Evolutionary conservation across 306 rosid genomes (phyloP), one percentile per base, ranked within the genome.

Genomic region (Inga oerstediana): DNA sequence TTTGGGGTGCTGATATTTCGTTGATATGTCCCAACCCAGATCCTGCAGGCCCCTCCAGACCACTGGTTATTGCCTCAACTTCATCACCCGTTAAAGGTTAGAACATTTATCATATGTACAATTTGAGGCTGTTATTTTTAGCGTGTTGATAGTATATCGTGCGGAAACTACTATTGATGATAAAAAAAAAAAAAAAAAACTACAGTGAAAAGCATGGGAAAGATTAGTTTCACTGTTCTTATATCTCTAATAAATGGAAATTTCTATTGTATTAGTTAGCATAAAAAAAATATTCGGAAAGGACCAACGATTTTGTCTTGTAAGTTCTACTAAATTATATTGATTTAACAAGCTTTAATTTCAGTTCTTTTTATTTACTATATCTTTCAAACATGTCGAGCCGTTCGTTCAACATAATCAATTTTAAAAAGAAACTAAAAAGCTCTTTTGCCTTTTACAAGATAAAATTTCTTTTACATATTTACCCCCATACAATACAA

Each of bases 1-100:
- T 54, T 20, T 44, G 72, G 70, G 84, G 73, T 61, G 24, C 19
- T 68, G 66, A 48, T 62, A 7, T 58, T 49, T 20, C 41, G 32
- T 71, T 39, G 3, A 43, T 73, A 72, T 16, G 30, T 32, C 72
- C 67, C 54, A 83, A 17, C 27, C 16, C 72, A 9, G 27, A 44
- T 51, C 67, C 34, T 15, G 10, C 19, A 39, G 43, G 8, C 12
- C 35, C 5, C 37, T 20, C 27, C 54, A 46, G 14, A n/a, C 34
- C 74, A 41, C 0, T n/a, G 74, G 3, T 41, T 39, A 39, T 39
- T 41, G 16, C 37, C 69, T 4, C 66, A 54, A 74, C 87, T 32
- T 22, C 34, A 9, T 54, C 24, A 2, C 6, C 8, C 8, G 32
- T 20, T 70, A 78, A 78, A 77, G 87, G 87, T 87, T 76, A 71